These are phyloP conservation scores for Cicer yamashitae DNA, from an alignment of 306 rosid genomes.

Conservation along the genomic window DNA sequence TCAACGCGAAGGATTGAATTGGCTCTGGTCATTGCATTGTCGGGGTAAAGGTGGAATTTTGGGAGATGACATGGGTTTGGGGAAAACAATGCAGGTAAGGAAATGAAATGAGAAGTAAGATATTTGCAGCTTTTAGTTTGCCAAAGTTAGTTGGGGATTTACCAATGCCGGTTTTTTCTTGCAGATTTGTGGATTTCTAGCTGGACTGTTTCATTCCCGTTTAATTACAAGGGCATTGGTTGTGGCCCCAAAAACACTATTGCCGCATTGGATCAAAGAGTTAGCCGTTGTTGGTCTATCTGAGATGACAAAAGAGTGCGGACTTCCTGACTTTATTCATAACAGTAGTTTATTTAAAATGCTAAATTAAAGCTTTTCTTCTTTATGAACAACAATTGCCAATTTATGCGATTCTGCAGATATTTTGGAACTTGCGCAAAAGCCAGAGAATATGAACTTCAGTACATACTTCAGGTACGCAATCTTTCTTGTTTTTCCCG, in stretches of 20 bases:
- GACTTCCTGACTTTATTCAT: conserved; percentile 43
- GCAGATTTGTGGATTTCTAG: conserved; percentile 88
- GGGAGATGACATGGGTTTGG: conserved; percentile 98
- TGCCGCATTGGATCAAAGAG: conserved; percentile 93
- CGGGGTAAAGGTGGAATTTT: conserved; percentile 90
- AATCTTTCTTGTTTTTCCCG: conserved; percentile 21
- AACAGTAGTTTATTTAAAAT: conserved; percentile 28
- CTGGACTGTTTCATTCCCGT: conserved; percentile 78
- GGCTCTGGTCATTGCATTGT: conserved; percentile 94
- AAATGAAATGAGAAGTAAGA: conserved; percentile 33
- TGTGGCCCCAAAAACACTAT: conserved; percentile 87
- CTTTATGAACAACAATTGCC: conserved; percentile 3
- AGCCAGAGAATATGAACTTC: conserved; percentile 80
- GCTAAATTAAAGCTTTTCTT: not conserved
- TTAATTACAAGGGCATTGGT: conserved; percentile 75
- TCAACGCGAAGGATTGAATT: conserved; percentile 82
- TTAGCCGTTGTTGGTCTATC: conserved; percentile 85
- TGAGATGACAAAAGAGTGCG: conserved; percentile 80
- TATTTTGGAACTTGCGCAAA: conserved; percentile 71
- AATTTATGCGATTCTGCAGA: conserved; percentile 54
- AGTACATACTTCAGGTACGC: conserved; percentile 79
- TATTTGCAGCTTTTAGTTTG: conserved; percentile 14
- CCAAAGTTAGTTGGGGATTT: conserved; percentile 22
- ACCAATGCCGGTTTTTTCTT: conserved; percentile 39
- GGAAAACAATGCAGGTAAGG: conserved; percentile 96